These are phyloP conservation scores for Mycocentrospora acerina DNA, from an alignment of 2,329 filamentous ascomycete species.

Conservation along the genomic window DNA sequence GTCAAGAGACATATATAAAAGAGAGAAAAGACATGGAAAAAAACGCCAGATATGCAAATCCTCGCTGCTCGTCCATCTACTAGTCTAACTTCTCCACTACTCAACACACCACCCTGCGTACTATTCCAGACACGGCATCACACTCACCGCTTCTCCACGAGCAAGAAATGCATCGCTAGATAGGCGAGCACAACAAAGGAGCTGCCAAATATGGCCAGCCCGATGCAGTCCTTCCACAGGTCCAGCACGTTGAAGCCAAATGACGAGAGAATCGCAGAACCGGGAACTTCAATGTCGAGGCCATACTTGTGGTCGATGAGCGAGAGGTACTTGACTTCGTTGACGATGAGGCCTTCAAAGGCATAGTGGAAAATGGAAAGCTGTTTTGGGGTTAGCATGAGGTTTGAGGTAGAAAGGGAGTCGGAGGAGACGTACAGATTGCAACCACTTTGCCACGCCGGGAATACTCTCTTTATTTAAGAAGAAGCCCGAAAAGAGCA, in stretches of 20 bases:
- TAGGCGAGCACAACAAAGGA: slow-evolving; percentile 88
- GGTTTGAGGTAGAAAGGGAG: neutral
- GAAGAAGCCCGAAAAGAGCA: slow-evolving; percentile 90
- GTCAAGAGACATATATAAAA: neutral
- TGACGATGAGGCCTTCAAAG: slow-evolving; percentile 95
- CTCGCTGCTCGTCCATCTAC: neutral
- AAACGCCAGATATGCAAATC: neutral
- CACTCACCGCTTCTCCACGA: slow-evolving; percentile 85
- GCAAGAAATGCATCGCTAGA: slow-evolving; percentile 84
- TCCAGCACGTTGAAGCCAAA: slow-evolving; percentile 92
- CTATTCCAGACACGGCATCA: neutral
- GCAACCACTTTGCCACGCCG: slow-evolving; percentile 80
- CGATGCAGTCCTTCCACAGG: slow-evolving; percentile 81
- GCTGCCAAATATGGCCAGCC: slow-evolving; percentile 77
- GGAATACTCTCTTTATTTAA: slow-evolving; percentile 95
- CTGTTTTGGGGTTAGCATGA: slow-evolving; percentile 38
- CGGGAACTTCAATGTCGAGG: slow-evolving; percentile 92
- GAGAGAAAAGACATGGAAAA: neutral
- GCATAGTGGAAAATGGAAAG: slow-evolving; percentile 98
- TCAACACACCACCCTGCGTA: slow-evolving; percentile 1
- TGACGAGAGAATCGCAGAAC: slow-evolving; percentile 87
- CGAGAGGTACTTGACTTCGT: slow-evolving; percentile 88
- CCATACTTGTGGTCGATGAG: slow-evolving; percentile 94
- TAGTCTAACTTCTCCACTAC: slow-evolving; percentile 1
- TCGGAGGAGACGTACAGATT: slow-evolving; percentile 60